These are phyloP conservation scores for Phaeolepiota aurea DNA, from an alignment of 768 basidiomycete genomes.

Conservation along the genomic window DNA sequence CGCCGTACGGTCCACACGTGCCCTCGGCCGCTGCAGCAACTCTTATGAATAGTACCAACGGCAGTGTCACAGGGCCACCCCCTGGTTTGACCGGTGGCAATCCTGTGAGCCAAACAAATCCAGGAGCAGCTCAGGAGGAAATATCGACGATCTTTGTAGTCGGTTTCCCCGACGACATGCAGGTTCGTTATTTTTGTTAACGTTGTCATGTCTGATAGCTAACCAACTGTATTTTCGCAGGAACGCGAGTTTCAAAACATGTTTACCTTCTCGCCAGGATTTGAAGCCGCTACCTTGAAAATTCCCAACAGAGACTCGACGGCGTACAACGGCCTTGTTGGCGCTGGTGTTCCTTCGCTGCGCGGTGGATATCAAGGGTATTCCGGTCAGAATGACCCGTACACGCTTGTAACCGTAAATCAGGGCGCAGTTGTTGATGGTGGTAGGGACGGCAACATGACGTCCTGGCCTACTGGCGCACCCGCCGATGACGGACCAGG, in stretches of 20 bases:
- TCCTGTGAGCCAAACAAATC: slow-evolving; percentile 15
- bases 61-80: slow-evolving; percentile 11
- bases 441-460: slow-evolving; percentile 62
- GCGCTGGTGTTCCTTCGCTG: slow-evolving; percentile 9
- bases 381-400: slow-evolving; percentile 66
- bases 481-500: slow-evolving; percentile 22
- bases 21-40: slow-evolving; percentile 26
- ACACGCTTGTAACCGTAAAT: slow-evolving; percentile 76
- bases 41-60: slow-evolving; percentile 9
- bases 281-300: slow-evolving; percentile 97
- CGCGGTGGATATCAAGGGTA: slow-evolving; percentile 21
- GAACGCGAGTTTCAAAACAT: slow-evolving; percentile 99
- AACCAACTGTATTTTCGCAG: slow-evolving; percentile 32
- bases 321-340: slow-evolving; percentile 46
- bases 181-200: slow-evolving; percentile 40
- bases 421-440: slow-evolving; percentile 79
- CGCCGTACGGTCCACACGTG: slow-evolving; percentile 68
- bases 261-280: slow-evolving; percentile 94
- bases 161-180: slow-evolving; percentile 98
- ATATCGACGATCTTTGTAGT: slow-evolving; percentile 98
- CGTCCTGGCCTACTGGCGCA: slow-evolving; percentile 52
- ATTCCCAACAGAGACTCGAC: slow-evolving; percentile 90
- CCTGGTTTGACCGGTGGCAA: slow-evolving; percentile 17
- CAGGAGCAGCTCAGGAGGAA: slow-evolving; percentile 55
- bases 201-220: slow-evolving; percentile 8